Base-by-base conservation (phyloP, 345 rosid species). In the Durio zibethinus region DNA sequence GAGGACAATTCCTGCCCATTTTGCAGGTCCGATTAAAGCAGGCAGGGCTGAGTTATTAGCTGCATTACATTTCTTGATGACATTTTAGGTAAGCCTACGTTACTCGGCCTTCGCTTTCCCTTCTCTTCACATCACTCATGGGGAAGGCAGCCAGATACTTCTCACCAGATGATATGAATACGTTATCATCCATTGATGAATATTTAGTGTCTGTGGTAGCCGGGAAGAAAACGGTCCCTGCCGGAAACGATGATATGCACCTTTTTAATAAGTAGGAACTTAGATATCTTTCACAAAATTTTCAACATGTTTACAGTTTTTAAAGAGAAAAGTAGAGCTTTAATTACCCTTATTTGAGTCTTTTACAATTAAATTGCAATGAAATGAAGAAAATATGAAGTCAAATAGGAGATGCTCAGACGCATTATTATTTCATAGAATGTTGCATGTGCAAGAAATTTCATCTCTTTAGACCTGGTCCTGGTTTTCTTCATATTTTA, bases 131-230 rank as follows among this genome's bases (percentile, higher is more conserved):
- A 52, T 89, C 88, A 25, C 81, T 95, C 5, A 86, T 93, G 91
- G 98, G 99, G 38, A 93, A 92, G 86, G 97, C 99, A 10, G 99
- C 97, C 11, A 90, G 91, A 74, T 93, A 95, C 88, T 95, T 95
- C 83, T 97, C 99, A 43, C 97, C 98, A 0, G 99, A 95, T 68
- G 98, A 94, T 86, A 94, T 94, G 98, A 92, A 87, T 84, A 94
- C 97, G 38, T 80, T 91, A 25, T 94, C 97, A 60, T 92, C 97
- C 52, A 95, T 94, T n/a, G 98, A 96, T 79, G 88, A 92, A 83
- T 92, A 91, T 74, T 68, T 93, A 64, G 99, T 96, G 74, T 96
- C 98, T 0, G 93, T 93, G 9, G 99, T 98, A 45, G 99, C 80
- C 5, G 99, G 93, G 64, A 96, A 96, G 89, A 90, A 93, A 81